Base-by-base conservation (phyloP, 768 basidiomycete genomes). In the Leccinum obscurum region DNA sequence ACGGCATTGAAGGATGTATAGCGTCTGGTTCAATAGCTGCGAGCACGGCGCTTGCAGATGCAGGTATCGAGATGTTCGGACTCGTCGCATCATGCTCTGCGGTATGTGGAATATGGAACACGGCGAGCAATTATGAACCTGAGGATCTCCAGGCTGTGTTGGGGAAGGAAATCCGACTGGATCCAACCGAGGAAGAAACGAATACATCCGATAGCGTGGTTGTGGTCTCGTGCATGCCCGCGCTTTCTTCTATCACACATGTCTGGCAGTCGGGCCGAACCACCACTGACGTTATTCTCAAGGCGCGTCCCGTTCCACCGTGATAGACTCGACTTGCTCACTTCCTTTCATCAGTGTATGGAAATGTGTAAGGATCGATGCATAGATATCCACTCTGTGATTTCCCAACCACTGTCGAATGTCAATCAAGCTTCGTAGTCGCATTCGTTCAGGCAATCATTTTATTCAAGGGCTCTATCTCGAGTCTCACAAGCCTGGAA, bases 21-120 rank as follows among this genome's bases (percentile, higher is more conserved):
- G 85, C 93, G 6, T 85, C 93, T 1, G 95, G 92, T 6, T 80
- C 90, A 10, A 84, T 93, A 6, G 96, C 95, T 17, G 92, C 93
- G 1, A 93, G 90, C 66, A 85, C 92, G 2, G 95, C 97, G 8
- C 80, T 98, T 4, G 94, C 93, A 9, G 88, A 96, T 70, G 95
- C 96, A 14, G 94, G 95, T 2, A 88, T 98, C 52, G 92, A 96
- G 65, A 86, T 98, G 83, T 73, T 88, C 44, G 97, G 94, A 3
- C 79, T 99, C 14, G 95, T 95, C 5, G 80, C 87, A 15, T 90
- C 95, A 0, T 92, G 90, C 65, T 83, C 91, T 30, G 88, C 88
- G 34, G 93, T 93, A 65, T 64, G 86, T 14, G 5, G 24, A 34
- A 14, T n/a, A 11, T 35, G 20, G 9, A 26, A 39, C 15, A 8